Base-by-base conservation (phyloP, 2,329 filamentous ascomycete species). In the Scedosporium dehoogii region DNA sequence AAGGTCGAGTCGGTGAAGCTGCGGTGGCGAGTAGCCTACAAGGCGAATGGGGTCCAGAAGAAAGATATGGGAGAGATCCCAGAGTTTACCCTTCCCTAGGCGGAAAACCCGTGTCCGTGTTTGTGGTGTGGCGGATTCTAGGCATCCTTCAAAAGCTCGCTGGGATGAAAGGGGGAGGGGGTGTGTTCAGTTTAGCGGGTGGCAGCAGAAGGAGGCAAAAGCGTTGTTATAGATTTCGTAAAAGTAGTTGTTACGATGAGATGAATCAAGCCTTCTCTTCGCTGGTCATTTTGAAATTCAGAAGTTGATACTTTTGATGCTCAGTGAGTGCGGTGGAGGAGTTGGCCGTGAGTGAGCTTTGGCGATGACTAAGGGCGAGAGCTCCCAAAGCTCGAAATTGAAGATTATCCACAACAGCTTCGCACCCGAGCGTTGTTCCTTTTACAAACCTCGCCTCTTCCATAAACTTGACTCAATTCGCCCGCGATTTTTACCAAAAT, bases 21-120 rank as follows among this genome's bases (percentile, higher is more conserved):
- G 76, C 81, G 94, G 65, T 99, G 92, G 90, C 90, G 91, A 69
- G 85, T 90, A 27, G 85, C 88, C 4, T 97, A 97, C 75, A 85
- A 83, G 69, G 73, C 94, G 12, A 88, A 84, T 3, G 80, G 76
- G 2, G 84, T 87, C 70, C 71, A 80, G 64, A 87, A 85, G 72
- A 87, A 88, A 64, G 91, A 97, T 75, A 91, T 88, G 78, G 93
- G 93, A 4, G 90, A 93, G 76, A 87, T 97, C 67, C 79, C 89
- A 10, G 86, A 90, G 65, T 84, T 97, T 70, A 87, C 86, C 51
- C 83, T 97, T 69, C 84, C 85, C 68, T 94, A 65, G 68, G 61
- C 48, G 59, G 18, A 29, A n/a, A 6, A 3, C 7, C 12, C 25
- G 33, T n/a, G 29, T 12, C 16, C 12, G 56, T 23, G 56, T 58